Base-by-base conservation (phyloP, 2,329 filamentous ascomycete genomes). In the Cordyceps fumosorosea region DNA sequence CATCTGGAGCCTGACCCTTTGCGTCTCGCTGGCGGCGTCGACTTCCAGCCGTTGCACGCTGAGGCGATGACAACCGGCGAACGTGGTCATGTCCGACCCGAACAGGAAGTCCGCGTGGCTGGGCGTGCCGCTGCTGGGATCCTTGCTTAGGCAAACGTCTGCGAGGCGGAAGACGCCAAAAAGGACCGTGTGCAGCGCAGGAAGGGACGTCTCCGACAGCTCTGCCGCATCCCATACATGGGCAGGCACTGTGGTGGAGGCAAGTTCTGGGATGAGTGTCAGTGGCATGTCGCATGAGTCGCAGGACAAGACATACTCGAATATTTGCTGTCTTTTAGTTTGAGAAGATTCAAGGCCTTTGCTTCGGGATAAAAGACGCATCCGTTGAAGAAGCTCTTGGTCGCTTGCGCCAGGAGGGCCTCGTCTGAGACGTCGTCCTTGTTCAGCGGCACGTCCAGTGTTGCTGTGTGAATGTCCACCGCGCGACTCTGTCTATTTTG, bases 21-120 rank as follows among this genome's bases (percentile, higher is more conserved):
- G 53, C n/a, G 54, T 55, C 29, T 26, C 48, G 3, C 26, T 14
- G 5, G 24, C 22, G 12, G 18, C 24, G n/a, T 61, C 58, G 2
- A 48, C 42, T 5, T 55, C 29, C 16, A n/a, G 48, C 6, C 71
- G 65, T 2, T 68, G 60, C 5, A 74, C 60, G 8, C 66, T 67
- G 26, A 74, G 71, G 1, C 71, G 66, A 54, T 74, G 72, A 2
- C 68, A 68, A 0, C 72, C 72, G 0, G 67, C 65, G n/a, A 74
- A 74, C 0, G 16, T 24, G 0, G 56, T 53, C 53, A 64, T 45
- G 22, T 72, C 67, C 16, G 65, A 69, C 1, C 72, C 71, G 20
- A 70, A 74, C 0, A 66, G 65, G 51, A 73, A 67, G 62, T 74
- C 72, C 10, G 73, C 51, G 34, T 67, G 66, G 37, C 72, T 73